Evolutionary conservation across 1,139 yeast species (phyloP).

Genomic region (Groenewaldozyma sp.): DNA sequence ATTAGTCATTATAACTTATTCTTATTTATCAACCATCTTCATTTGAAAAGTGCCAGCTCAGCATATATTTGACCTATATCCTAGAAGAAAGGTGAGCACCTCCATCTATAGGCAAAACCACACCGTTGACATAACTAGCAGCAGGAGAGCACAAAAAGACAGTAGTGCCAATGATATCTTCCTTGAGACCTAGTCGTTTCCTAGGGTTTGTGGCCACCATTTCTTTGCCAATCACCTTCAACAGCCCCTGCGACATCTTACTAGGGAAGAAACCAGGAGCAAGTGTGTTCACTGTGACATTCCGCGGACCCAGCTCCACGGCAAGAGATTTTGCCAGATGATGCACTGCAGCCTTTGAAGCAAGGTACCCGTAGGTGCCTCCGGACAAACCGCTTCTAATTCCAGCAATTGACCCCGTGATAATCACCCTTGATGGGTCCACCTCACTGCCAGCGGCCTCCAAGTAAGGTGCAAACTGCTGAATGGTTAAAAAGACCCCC

Average conservation of each 20-base stretch:
- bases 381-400: constrained; percentile 39
- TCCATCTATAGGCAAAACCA: constrained; percentile 69
- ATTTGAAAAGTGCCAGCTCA: not conserved
- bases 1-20: constrained; percentile 4
- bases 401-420: constrained; percentile 54
- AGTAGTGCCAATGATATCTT: constrained; percentile 52
- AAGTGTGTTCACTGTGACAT: constrained; percentile 56
- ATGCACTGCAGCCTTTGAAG: constrained; percentile 71
- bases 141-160: constrained; percentile 52
- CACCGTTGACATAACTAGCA: constrained; percentile 57
- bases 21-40: not conserved
- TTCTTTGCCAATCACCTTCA: constrained; percentile 44
- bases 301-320: constrained; percentile 53
- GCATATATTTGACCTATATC: constrained; percentile 9
- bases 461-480: constrained; percentile 51
- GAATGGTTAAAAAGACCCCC: constrained; percentile 64
- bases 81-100: constrained; percentile 36
- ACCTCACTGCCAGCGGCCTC: constrained; percentile 44
- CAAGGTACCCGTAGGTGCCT: constrained; percentile 62
- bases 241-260: constrained; percentile 63
- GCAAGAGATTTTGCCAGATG: constrained; percentile 62
- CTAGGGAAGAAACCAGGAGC: constrained; percentile 79
- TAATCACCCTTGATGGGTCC: constrained; percentile 59
- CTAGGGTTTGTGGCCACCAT: constrained; percentile 45
- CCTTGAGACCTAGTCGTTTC: constrained; percentile 52